These are phyloP conservation scores for Piloderma croceum DNA, from an alignment of 768 basidiomycete species.

Conservation along the genomic window DNA sequence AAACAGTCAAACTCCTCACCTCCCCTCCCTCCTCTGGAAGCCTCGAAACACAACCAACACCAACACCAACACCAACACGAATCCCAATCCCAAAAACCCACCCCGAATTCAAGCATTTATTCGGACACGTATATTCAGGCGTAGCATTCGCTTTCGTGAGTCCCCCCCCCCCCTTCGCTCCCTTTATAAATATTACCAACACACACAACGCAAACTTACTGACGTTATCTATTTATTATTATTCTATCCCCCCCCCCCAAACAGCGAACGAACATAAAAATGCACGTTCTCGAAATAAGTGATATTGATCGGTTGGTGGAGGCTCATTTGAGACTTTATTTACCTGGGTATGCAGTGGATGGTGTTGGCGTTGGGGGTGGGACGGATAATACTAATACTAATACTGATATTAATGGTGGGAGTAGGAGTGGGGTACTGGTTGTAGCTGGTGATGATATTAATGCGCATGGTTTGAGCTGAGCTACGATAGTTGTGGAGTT, in stretches of 20 bases:
- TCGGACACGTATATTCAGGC: conserved; percentile 35
- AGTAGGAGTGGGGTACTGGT: too few relatives aligned
- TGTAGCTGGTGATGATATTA: too few relatives aligned
- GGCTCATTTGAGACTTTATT: conserved; percentile 34
- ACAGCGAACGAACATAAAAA: conserved; percentile 27
- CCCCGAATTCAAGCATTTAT: conserved; percentile 36
- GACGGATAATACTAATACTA: too few relatives aligned
- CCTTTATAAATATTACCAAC: too few relatives aligned
- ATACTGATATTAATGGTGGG: too few relatives aligned
- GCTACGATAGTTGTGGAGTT: too few relatives aligned
- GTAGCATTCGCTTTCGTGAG: conserved; percentile 36
- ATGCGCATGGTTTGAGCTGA: too few relatives aligned
- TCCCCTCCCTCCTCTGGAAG: neutral
- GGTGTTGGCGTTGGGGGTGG: neutral
- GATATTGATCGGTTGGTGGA: conserved; percentile 29
- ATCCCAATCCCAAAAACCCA: conserved; percentile 37
- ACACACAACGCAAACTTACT: neutral
- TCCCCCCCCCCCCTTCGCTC: conserved; percentile 1
- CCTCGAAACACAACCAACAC: neutral
- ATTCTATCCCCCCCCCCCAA: neutral
- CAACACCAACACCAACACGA: neutral
- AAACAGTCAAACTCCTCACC: neutral
- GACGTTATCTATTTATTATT: neutral
- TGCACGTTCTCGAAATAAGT: conserved; percentile 16
- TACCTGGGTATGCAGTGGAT: conserved; percentile 12